phyloP scores from a whole-genome alignment of 2,329 filamentous ascomycete genomes.

The Aspergillus bombycis region DNA sequence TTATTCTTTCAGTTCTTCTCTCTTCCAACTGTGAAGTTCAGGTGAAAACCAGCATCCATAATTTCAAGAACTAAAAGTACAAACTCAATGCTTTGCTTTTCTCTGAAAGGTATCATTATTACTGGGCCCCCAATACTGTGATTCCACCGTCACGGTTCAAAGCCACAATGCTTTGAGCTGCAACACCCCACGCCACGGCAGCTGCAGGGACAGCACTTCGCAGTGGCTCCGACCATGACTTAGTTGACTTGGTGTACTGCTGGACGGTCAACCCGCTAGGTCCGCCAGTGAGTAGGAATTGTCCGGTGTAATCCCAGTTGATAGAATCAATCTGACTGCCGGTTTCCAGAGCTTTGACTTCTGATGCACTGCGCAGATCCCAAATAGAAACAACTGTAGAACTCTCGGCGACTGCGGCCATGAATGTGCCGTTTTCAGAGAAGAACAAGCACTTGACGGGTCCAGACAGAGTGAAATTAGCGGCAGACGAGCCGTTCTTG shows the following conservation, averaged over 20 bases:
- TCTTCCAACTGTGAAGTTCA: neutral
- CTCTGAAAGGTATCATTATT: conserved; percentile 37
- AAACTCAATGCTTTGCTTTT: conserved; percentile 13
- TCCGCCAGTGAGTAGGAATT: conserved; percentile 84
- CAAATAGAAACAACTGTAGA: conserved; percentile 83
- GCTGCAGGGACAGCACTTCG: conserved; percentile 73
- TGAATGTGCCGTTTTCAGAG: conserved; percentile 96
- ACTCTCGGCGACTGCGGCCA: conserved; percentile 78
- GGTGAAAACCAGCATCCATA: conserved; percentile 3
- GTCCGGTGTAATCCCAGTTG: conserved; percentile 92
- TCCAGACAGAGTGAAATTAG: conserved; percentile 67
- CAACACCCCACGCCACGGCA: conserved; percentile 75
- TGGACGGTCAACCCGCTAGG: conserved; percentile 81
- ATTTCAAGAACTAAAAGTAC: conserved; percentile 12
- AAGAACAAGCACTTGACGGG: conserved; percentile 79
- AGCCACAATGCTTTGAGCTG: conserved; percentile 73
- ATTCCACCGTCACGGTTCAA: conserved; percentile 76
- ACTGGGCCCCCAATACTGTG: conserved; percentile 66
- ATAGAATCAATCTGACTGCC: conserved; percentile 77
- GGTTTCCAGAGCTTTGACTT: conserved; percentile 82
- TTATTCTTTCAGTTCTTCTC: conserved; percentile 8
- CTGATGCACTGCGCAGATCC: conserved; percentile 83
- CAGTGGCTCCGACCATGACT: conserved; percentile 86
- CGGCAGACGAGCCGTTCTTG: conserved; percentile 75
- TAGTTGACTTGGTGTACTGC: conserved; percentile 83